Base-by-base conservation (phyloP, 176 grass and related monocot species). In the Triticum dicoccoides region DNA sequence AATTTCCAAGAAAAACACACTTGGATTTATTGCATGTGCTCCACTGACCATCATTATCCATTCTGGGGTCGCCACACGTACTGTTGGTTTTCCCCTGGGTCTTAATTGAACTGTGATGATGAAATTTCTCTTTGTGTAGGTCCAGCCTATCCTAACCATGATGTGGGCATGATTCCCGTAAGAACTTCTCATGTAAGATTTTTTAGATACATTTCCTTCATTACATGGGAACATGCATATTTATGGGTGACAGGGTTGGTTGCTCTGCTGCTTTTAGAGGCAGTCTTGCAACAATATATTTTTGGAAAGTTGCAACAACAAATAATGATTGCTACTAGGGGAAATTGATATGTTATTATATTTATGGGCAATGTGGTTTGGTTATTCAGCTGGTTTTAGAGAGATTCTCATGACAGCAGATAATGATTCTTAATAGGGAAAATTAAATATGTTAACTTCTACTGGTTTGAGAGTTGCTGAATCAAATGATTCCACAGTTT, bases 121-220 rank as follows among this genome's bases (percentile, higher is more conserved):
- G 27, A 86, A 79, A 59, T 91, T 56, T 81, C 30, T 81, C 34
- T 83, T 69, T 77, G 61, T 86, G 65, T 80, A 93, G 92, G 86
- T 84, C 65, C 73, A 89, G 92, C 80, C 84, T 78, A 91, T 83
- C 89, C 77, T 88, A 86, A 62, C 77, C 89, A 86, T 76, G 79
- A 58, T 70, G 84, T 86, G 64, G 92, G 82, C 86, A 83, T 74
- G 80, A 69, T 66, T 75, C 80, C 83, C 69, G 29, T 80, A 83
- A 88, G 85, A 89, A 86, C 86, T 39, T 20, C 83, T 72, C 70
- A 83, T 72, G 92, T 91, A 93, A 84, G 92, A 66, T 42, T 86
- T 91, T 84, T 80, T 32, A 35, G 78, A 62, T 58, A 62, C 2
- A 61, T 67, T 84, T 69, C 37, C 62, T 27, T 77, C 39, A 35